Base-by-base conservation (phyloP, 495 filamentous ascomycete species). In the Talaromyces ruber region DNA sequence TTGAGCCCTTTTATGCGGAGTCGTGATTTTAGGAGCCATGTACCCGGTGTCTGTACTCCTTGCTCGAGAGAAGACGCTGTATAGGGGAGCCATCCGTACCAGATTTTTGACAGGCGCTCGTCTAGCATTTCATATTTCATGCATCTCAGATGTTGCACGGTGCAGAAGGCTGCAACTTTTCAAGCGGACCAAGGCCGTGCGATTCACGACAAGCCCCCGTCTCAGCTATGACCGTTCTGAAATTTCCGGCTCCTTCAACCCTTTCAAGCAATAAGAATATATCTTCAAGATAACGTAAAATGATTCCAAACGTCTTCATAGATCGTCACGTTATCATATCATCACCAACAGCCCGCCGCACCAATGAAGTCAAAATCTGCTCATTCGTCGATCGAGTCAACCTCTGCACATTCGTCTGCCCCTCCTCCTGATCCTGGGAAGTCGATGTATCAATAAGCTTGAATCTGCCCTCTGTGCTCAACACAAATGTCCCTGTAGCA, bases 401-500 rank as follows among this genome's bases (percentile, higher is more conserved):
- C 28, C 39, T 30, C n/a, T 32, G 59, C 24, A 60, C 25, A 26
- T n/a, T 18, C 22, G 37, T 28, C 59, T 60, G 59, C 6, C 66
- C 67, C 12, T 58, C 66, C 9, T 32, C 63, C 25, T 64, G 54
- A 39, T 68, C 65, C 16, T 69, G 67, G 26, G 61, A 67, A 30
- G 63, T 70, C 26, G 62, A 64, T 32, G 68, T 65, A 14, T 68
- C 71, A 69, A 79, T 73, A 18, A 85, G 59, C 70, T 86, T 86
- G 60, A 83, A 66, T 61, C 73, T 80, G 11, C 83, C 77, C 8
- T 84, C 83, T 6, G 64, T 69, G 4, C 79, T 80, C 22, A 85
- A 25, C 25, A 82, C 76, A 70, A 85, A 86, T 43, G 75, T 78
- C 21, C 77, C 78, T 66, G 80, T 83, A 2, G 81, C 74, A 65